Evolutionary conservation across 331 rosid species (phyloP), one percentile per base, ranked within the genome.

Genomic region (Spiraea crenata): DNA sequence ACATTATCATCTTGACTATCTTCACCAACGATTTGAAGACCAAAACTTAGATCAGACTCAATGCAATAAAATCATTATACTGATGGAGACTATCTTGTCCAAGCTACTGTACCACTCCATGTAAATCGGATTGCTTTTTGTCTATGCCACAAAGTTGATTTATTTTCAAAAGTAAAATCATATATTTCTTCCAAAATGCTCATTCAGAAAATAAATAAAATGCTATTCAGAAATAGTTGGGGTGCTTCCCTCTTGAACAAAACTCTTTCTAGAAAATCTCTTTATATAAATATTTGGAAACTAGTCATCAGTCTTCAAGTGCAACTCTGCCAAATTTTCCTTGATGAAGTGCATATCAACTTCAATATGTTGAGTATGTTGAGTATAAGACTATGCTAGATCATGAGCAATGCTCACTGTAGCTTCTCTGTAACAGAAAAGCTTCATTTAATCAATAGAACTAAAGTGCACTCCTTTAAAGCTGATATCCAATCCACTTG

Each of bases 1-100:
- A 39, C 72, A 72, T 79, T 75, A 64, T 37, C 55, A 67, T 59
- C 58, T 25, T 11, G 31, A 44, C 42, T 74, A 46, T 66, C 51
- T 68, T 63, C 57, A 60, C 60, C 25, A 65, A 44, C 62, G 69
- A 74, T 69, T 17, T 63, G 11, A 63, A 20, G 9, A 63, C 35
- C 49, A 5, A 62, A 62, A 17, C 17, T 40, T 35, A 4, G 16
- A 42, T 63, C 3, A 19, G 11, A 42, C 54, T 12, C 44, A 19
- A 19, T 62, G 47, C 65, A 61, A 15, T 9, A 52, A 45, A 45
- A 49, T 14, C 54, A 49, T 49, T n/a, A 49, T 49, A 49, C 2
- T 49, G 19, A 49, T 49, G 16, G 34, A 31, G 16, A 15, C 3
- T 17, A 3, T 16, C 9, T 51, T 20, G n/a, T 9, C 31, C n/a